Conservation (phyloP, 1,139 yeast species). For the Yamadazyma trypodendri region DNA sequence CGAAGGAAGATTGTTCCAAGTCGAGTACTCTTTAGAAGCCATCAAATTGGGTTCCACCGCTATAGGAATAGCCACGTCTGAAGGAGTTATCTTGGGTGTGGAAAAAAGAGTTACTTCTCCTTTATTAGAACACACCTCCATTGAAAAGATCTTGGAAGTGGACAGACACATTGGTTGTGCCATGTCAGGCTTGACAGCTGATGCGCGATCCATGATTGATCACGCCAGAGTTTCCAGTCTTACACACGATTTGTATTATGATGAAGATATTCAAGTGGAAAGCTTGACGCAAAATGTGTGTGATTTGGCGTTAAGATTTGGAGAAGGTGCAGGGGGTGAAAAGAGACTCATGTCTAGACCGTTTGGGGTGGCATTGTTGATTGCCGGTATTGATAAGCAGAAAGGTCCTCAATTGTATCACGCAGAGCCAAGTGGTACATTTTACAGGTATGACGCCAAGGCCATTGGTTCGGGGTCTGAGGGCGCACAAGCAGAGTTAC, state of each 20-base stretch:
- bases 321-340: slow-evolving; percentile 98
- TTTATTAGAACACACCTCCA: slow-evolving; percentile 84
- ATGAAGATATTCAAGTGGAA: slow-evolving; percentile 91
- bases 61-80: slow-evolving; percentile 94
- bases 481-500: slow-evolving; percentile 98
- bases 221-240: slow-evolving; percentile 94
- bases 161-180: slow-evolving; percentile 97
- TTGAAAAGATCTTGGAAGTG: slow-evolving; percentile 94
- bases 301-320: slow-evolving; percentile 94
- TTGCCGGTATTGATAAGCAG: slow-evolving; percentile 91
- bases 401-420: slow-evolving; percentile 96
- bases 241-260: slow-evolving; percentile 85
- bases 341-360: slow-evolving; percentile 98
- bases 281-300: slow-evolving; percentile 95
- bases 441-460: slow-evolving; percentile 95
- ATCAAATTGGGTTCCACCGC: slow-evolving; percentile 97
- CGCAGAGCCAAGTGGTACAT: slow-evolving; percentile 99
- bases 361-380: slow-evolving; percentile 94
- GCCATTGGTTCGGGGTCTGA: slow-evolving; percentile 99
- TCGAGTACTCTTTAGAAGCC: slow-evolving; percentile 96
- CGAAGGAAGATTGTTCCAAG: slow-evolving; percentile 97
- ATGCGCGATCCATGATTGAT: slow-evolving; percentile 97
- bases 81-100: slow-evolving; percentile 94
- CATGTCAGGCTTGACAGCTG: slow-evolving; percentile 98
- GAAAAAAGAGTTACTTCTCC: slow-evolving; percentile 97